These are phyloP conservation scores for Astrothelium subdiscretum DNA, from an alignment of 495 filamentous ascomycete species.

Conservation along the genomic window DNA sequence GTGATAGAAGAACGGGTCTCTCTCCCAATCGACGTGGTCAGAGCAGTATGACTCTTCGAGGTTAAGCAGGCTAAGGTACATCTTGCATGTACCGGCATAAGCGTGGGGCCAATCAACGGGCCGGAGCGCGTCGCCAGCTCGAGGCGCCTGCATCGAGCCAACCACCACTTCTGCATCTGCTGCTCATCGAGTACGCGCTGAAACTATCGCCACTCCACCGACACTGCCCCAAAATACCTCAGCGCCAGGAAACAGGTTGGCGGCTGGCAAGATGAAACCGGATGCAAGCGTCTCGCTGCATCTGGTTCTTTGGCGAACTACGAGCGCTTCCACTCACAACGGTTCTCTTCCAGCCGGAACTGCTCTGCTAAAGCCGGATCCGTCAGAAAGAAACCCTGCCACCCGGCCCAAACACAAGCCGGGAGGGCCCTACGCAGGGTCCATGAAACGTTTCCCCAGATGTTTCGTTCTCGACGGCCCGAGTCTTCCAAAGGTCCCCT, in stretches of 20 bases:
- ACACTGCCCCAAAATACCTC: slow-evolving; percentile 3
- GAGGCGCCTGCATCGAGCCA: neutral
- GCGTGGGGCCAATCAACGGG: neutral
- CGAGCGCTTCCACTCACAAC: neutral
- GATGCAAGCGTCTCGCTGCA: neutral
- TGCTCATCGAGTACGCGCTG: neutral
- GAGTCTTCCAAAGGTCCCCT: neutral
- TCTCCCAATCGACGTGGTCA: slow-evolving; percentile 1
- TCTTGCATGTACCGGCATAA: neutral
- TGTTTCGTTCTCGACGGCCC: neutral
- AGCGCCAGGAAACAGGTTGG: neutral
- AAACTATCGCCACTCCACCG: neutral
- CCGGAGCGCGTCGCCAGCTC: neutral
- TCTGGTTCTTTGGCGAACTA: neutral
- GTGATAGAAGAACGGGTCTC: neutral
- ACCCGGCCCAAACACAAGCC: neutral
- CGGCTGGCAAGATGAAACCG: neutral
- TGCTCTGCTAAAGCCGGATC: neutral
- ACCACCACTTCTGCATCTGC: neutral
- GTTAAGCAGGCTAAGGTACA: neutral
- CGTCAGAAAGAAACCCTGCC: neutral
- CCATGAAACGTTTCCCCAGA: slow-evolving; percentile 1
- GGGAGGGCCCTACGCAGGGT: neutral
- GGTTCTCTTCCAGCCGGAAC: neutral
- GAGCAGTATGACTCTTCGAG: neutral